Percentiles rank a stretch among this genome's conserved stretches.
These are phyloP conservation scores for Lentinula detonsa DNA, from an alignment of 768 basidiomycete species.

Conservation along the genomic window DNA sequence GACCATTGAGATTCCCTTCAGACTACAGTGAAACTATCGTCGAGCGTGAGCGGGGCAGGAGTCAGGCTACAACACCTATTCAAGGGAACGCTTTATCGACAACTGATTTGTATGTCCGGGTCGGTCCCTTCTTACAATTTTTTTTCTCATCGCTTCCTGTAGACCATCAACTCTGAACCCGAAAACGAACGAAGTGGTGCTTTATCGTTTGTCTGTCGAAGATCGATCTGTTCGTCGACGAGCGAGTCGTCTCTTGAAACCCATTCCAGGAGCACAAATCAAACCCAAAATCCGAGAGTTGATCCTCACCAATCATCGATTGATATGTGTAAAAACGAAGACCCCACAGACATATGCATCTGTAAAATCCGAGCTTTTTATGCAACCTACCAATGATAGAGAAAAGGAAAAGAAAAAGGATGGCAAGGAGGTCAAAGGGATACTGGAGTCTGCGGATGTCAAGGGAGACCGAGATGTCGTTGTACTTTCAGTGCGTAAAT, in stretches of 20 bases:
- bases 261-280: constrained; percentile 41
- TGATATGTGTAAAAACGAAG: constrained; percentile 51
- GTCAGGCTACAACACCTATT: constrained; percentile 47
- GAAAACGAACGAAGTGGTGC: constrained; percentile 36
- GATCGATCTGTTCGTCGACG: constrained; percentile 47
- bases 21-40: background rate
- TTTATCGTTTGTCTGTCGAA: constrained; percentile 51
- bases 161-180: constrained; percentile 29
- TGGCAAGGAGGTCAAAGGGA: constrained; percentile 38
- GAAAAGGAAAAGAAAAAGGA: constrained; percentile 33
- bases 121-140: background rate
- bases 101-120: constrained; percentile 37
- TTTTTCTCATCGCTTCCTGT: background rate
- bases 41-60: constrained; percentile 39
- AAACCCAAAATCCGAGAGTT: constrained; percentile 49
- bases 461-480: constrained; percentile 57
- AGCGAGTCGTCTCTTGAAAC: constrained; percentile 48
- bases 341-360: constrained; percentile 27
- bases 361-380: constrained; percentile 47
- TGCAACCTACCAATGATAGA: constrained; percentile 21
- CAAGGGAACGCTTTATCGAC: constrained; percentile 38
- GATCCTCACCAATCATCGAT: constrained; percentile 48
- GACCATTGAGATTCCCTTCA: background rate
- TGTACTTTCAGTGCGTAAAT: constrained; percentile 49
- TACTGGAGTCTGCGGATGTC: constrained; percentile 40